These are phyloP conservation scores for Aspergillus nomiae DNA, from an alignment of 2,329 filamentous ascomycete genomes.

Conservation along the genomic window DNA sequence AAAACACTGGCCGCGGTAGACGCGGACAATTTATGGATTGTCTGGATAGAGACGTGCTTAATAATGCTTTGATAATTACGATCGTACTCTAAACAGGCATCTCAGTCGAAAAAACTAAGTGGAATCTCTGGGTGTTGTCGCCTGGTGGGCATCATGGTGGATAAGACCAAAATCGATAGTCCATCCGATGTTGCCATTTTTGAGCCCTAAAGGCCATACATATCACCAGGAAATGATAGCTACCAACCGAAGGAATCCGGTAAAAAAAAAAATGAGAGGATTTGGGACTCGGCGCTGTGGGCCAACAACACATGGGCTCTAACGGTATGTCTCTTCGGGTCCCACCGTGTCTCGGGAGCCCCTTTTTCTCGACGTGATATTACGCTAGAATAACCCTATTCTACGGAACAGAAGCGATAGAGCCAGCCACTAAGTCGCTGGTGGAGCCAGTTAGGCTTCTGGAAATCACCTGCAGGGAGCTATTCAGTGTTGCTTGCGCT, in stretches of 20 bases:
- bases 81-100: not conserved
- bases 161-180: not conserved
- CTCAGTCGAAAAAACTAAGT: not conserved
- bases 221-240: not conserved
- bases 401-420: not conserved
- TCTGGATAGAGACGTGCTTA: not conserved
- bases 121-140: not conserved
- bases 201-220: not conserved
- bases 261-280: not conserved
- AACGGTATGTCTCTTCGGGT: not conserved
- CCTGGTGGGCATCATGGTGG: not conserved
- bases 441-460: not conserved
- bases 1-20: not conserved
- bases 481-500: not conserved
- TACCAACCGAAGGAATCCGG: not conserved
- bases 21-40: not conserved
- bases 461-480: not conserved
- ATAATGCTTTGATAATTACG: not conserved
- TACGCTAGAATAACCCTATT: not conserved
- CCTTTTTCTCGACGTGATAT: not conserved
- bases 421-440: not conserved
- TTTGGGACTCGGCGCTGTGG: not conserved
- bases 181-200: not conserved
- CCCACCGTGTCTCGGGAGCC: not conserved
- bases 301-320: not conserved